Evolutionary conservation across 2,329 filamentous ascomycete species (phyloP).

Genomic region (Cladosporium sp.): DNA sequence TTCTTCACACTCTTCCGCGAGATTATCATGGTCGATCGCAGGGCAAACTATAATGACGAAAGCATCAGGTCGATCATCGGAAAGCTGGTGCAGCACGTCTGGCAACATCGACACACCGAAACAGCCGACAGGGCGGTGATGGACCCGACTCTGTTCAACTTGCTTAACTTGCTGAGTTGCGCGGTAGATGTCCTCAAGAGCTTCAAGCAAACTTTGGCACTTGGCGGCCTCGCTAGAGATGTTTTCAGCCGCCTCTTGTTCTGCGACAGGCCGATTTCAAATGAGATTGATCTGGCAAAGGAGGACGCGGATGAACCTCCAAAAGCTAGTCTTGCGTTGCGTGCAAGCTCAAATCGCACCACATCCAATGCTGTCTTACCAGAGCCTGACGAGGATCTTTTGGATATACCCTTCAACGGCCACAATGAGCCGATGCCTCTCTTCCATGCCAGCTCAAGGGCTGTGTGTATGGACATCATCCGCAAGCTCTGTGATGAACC

Average conservation of each 20-base stretch:
- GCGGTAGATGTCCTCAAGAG: conserved; percentile 32
- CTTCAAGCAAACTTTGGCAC: conserved; percentile 33
- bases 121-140: conserved; percentile 24
- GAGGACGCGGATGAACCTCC: not conserved
- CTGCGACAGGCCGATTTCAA: conserved; percentile 3
- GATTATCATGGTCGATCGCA: conserved; percentile 3
- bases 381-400: not conserved
- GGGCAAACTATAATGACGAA: conserved; percentile 22
- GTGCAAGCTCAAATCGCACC: not conserved
- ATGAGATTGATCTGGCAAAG: not conserved
- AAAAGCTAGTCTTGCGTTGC: not conserved
- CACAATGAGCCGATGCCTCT: conserved; percentile 19
- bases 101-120: conserved; percentile 29
- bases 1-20: conserved; percentile 26
- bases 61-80: conserved; percentile 25
- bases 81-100: conserved; percentile 22
- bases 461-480: conserved; percentile 28
- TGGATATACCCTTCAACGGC: not conserved
- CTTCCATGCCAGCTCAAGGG: conserved; percentile 23
- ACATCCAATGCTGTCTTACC: not conserved
- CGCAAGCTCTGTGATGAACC: conserved; percentile 8
- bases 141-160: conserved; percentile 30
- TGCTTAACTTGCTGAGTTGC: conserved; percentile 42
- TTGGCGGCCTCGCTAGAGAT: conserved; percentile 26
- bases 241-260: conserved; percentile 33